phyloP scores from a whole-genome alignment of 768 basidiomycete genomes.

The Kwoniella sp. region DNA sequence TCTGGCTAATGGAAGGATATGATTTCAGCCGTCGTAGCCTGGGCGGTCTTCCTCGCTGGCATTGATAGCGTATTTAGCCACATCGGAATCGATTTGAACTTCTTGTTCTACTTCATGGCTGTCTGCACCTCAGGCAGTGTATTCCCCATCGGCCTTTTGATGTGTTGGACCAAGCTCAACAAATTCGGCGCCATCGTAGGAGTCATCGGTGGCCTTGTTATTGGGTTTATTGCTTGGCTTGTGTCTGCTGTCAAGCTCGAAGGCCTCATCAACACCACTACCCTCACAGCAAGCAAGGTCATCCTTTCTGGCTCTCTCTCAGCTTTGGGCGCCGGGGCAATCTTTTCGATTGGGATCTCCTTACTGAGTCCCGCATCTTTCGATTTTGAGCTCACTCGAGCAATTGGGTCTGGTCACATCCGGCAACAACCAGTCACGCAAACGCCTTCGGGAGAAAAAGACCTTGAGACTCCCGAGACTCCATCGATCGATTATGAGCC shows the following conservation, averaged over 20 bases:
- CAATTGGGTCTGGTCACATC: slow-evolving; percentile 5
- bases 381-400: slow-evolving; percentile 19
- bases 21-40: slow-evolving; percentile 3
- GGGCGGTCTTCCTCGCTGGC: slow-evolving; percentile 16
- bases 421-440: background rate
- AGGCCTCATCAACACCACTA: slow-evolving; percentile 12
- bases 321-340: slow-evolving; percentile 16
- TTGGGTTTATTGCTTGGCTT: slow-evolving; percentile 17
- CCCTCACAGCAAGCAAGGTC: slow-evolving; percentile 15
- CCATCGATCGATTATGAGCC: slow-evolving; percentile 12
- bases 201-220: slow-evolving; percentile 12
- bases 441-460: slow-evolving; percentile 2
- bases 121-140: slow-evolving; percentile 18
- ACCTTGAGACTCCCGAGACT: background rate
- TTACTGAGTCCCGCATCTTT: slow-evolving; percentile 12
- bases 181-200: slow-evolving; percentile 11
- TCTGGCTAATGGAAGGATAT: background rate
- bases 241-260: slow-evolving; percentile 15
- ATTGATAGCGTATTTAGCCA: slow-evolving; percentile 13
- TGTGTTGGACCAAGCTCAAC: slow-evolving; percentile 18
- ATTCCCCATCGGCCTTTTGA: slow-evolving; percentile 14
- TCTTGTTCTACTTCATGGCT: slow-evolving; percentile 23
- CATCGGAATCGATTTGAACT: slow-evolving; percentile 19
- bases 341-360: slow-evolving; percentile 17
- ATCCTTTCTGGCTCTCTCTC: slow-evolving; percentile 15